Evolutionary conservation across 2,329 filamentous ascomycete species (phyloP), one percentile per base, ranked within the genome.

Genomic region (Penicillium glabrum): DNA sequence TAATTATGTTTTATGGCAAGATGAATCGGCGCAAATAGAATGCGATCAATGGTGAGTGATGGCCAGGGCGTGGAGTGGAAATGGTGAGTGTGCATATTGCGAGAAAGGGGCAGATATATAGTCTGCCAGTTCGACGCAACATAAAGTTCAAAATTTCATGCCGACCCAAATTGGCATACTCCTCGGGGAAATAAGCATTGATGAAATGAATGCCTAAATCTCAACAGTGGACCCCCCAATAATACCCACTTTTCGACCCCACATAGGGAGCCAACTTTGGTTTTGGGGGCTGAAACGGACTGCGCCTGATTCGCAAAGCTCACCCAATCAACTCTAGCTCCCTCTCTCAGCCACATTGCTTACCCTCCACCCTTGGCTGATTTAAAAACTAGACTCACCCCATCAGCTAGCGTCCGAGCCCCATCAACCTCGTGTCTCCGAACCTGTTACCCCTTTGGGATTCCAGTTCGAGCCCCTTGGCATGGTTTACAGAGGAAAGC

Each of bases 401-500:
- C 35, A 19, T n/a, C 35, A 33, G 2, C n/a, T 39, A 39, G 35
- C 35, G 35, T 11, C 35, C n/a, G 35, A 19, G n/a, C 35, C 35
- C 16, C 39, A 41, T 23, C 37, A 19, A 41, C 37, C 8, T 41
- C 39, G 39, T 19, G 26, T 46, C 7, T 13, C 49, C 49, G 49
- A 51, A 23, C 49, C 19, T 10, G 6, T 51, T 43, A 31, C 49
- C 49, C 24, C 37, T 45, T 51, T 51, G 9, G 46, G 46, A 6
- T 3, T 3, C 24, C 16, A 4, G 16, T 11, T 16, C 31, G 4
- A 16, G 31, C 5, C 4, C 6, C 11, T 27, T 10, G 13, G 16
- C 35, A 61, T 61, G 59, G 57, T 61, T n/a, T 60, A 61, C 37
- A 51, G 57, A 47, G 59, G 59, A 16, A 61, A 57, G 19, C 59